Evolutionary conservation across 805 yeast genomes (phyloP), one percentile per base, ranked within the genome.

Genomic region (Ogataea nonfermentans): DNA sequence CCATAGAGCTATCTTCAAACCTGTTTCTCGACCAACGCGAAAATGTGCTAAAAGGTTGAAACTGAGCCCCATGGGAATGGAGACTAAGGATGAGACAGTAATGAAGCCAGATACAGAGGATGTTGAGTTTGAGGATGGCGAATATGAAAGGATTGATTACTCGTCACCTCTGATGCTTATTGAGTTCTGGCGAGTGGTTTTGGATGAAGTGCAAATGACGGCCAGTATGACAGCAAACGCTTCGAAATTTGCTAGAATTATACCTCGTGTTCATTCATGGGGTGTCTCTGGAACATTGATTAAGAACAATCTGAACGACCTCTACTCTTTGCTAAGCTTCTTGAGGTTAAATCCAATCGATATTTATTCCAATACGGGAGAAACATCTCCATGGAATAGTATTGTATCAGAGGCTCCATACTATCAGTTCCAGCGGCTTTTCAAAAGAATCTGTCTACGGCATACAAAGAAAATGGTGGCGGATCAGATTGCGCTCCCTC

Each of bases 251-350:
- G 88, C 96, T 0, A 69, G 84, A 2, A 65, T 85, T 25, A 76
- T 93, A 17, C 91, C 96, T 4, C 70, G 96, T 37, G 75, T 78
- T 32, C 97, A 93, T 63, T 79, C 96, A 0, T 93, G 98, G 98
- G 97, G 95, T 11, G 96, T 90, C 0, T 86, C 96, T 1, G 99
- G 99, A 6, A 93, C 99, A 0, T 95, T 97, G 0, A 82, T 89
- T 11, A 79, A 81, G 48, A 75, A 74, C 46, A 71, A 77, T 27
- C 62, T 84, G 29, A 59, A 69, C 23, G 96, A 91, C 59, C 67
- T 90, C 33, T 78, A 74, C 30, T 83, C 95, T 0, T 70, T 88
- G 4, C 56, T 90, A 24, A 72, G 77, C 10, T 91, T 87, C 53
- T 59, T 89, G 44, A 69, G 81, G 46, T 57, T 78, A 11, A 65